These are phyloP conservation scores for Ceratocystis smalleyi DNA, from an alignment of 2,329 filamentous ascomycete genomes.

Conservation along the genomic window DNA sequence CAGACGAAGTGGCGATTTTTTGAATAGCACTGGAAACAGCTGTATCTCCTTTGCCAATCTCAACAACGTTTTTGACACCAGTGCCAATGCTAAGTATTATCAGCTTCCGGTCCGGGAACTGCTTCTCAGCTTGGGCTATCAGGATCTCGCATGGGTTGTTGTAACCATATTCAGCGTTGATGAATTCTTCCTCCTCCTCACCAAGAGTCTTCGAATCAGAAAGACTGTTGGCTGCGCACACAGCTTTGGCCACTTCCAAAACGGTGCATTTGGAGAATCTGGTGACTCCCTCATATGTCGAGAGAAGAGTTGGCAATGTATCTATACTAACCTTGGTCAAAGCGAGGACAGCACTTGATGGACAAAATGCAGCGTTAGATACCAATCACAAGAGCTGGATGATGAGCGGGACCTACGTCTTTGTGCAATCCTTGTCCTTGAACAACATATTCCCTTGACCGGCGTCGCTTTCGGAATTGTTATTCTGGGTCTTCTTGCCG, in stretches of 20 bases:
- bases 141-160: slow-evolving; percentile 24
- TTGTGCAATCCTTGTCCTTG: not conserved
- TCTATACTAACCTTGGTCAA: not conserved
- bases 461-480: not conserved
- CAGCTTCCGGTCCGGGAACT: slow-evolving; percentile 19
- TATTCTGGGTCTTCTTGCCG: not conserved
- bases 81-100: slow-evolving; percentile 22
- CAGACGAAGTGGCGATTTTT: not conserved
- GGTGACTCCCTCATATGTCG: no score
- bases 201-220: slow-evolving; percentile 22
- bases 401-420: not conserved
- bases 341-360: not conserved
- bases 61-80: slow-evolving; percentile 19
- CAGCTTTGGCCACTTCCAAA: slow-evolving; percentile 23
- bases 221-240: slow-evolving; percentile 21
- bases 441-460: not conserved
- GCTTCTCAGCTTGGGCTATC: slow-evolving; percentile 20
- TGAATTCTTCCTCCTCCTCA: slow-evolving; percentile 20
- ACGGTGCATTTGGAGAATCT: slow-evolving; percentile 21
- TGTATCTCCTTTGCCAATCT: no score
- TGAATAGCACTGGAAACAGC: no score
- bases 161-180: slow-evolving; percentile 22
- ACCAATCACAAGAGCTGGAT: no score
- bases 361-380: not conserved
- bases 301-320: slow-evolving; percentile 19